Conservation (phyloP, 2,329 filamentous ascomycete genomes). For the Aspergillus cejpii region DNA sequence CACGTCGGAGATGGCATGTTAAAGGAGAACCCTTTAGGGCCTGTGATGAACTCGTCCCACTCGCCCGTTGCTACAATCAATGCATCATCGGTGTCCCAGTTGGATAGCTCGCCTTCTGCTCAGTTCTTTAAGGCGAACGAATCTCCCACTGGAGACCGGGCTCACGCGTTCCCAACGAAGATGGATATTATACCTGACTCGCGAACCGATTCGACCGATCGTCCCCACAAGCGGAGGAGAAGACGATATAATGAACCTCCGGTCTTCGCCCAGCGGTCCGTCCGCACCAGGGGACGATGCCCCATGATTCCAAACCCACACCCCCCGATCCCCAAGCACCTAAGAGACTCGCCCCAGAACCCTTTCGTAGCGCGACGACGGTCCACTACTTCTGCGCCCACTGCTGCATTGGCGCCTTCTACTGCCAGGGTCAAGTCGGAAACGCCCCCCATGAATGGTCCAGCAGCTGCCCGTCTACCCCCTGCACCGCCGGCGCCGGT, state of each 20-base stretch:
- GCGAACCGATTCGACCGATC: constrained; percentile 18
- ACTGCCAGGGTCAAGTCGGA: constrained; percentile 18
- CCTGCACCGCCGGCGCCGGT: constrained; percentile 15
- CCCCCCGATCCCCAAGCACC: constrained; percentile 30
- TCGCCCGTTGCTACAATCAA: constrained; percentile 11
- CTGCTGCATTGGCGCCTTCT: constrained; percentile 14
- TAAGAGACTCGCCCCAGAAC: constrained; percentile 20
- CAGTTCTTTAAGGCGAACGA: constrained; percentile 15
- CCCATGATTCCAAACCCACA: constrained; percentile 38
- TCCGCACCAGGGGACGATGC: constrained; percentile 36
- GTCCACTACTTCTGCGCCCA: constrained; percentile 13
- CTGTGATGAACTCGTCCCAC: constrained; percentile 11
- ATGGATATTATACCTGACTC: constrained; percentile 20
- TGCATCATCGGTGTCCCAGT: constrained; percentile 14
- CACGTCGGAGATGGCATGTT: constrained; percentile 25
- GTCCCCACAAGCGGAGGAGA: constrained; percentile 44
- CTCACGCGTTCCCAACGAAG: constrained; percentile 17
- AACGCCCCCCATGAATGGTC: constrained; percentile 26
- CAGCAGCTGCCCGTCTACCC: constrained; percentile 13
- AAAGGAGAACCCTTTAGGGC: constrained; percentile 24
- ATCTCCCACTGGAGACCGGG: constrained; percentile 7
- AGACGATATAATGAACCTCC: constrained; percentile 49
- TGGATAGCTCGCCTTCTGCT: constrained; percentile 28
- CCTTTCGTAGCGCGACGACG: constrained; percentile 20
- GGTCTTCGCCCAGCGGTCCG: constrained; percentile 45